phyloP scores from a whole-genome alignment of 176 grass and related monocot species.

The Musa beccarii region DNA sequence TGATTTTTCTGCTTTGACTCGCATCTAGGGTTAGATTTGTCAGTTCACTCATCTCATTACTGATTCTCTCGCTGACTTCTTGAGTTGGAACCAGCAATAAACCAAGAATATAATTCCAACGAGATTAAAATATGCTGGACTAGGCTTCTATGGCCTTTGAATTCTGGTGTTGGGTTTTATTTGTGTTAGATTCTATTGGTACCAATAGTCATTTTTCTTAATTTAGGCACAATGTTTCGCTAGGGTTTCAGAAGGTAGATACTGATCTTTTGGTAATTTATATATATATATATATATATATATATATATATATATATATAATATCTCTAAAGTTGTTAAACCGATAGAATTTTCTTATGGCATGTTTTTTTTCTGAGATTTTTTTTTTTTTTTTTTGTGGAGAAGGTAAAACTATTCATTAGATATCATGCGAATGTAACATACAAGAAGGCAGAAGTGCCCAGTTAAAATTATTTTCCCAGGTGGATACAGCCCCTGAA shows the following conservation, averaged over 20 bases:
- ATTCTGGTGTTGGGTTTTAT: background rate
- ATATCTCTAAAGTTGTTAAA: background rate
- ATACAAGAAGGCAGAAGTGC: no score
- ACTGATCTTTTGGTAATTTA: background rate
- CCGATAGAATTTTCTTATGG: no score
- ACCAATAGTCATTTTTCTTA: background rate
- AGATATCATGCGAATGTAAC: no score
- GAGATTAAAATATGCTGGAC: background rate
- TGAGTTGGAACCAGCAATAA: background rate
- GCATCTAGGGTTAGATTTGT: constrained; percentile 5
- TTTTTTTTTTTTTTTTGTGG: no score
- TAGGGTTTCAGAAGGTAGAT: background rate
- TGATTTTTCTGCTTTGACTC: constrained; percentile 6
- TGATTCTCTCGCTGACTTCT: constrained; percentile 8
- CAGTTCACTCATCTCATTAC: background rate
- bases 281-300: no score
- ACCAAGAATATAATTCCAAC: background rate
- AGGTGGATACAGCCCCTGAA: no score
- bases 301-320: no score
- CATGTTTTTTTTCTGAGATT: no score
- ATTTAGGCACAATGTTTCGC: background rate
- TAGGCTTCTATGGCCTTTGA: background rate
- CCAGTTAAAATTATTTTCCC: no score
- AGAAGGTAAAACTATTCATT: no score
- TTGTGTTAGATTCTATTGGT: background rate